These are phyloP conservation scores for Aurifilum marmelostoma DNA, from an alignment of 2,329 filamentous ascomycete genomes.

Conservation along the genomic window DNA sequence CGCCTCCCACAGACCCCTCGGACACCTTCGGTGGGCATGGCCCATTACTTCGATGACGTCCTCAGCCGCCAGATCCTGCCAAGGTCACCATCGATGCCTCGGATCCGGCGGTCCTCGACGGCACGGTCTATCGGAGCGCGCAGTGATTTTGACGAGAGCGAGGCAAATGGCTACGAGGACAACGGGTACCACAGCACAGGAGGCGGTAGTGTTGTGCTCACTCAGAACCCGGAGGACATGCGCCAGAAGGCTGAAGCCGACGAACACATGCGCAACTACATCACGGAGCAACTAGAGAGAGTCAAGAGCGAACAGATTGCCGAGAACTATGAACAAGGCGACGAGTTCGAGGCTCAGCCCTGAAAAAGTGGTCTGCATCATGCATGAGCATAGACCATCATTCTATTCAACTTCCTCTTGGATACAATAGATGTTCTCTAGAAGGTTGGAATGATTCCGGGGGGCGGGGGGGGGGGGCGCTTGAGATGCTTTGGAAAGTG, in stretches of 20 bases:
- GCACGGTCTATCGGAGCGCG: constrained; percentile 81
- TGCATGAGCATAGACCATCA: background rate
- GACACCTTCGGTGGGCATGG: constrained; percentile 79
- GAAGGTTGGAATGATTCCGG: too few species aligned
- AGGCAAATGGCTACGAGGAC: constrained; percentile 50
- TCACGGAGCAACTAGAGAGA: constrained; percentile 76
- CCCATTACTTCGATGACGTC: constrained; percentile 94
- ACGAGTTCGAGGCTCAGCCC: constrained; percentile 52
- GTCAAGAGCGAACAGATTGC: constrained; percentile 62
- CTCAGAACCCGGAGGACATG: constrained; percentile 56
- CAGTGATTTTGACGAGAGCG: constrained; percentile 70
- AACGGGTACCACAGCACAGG: constrained; percentile 42
- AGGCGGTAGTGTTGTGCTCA: constrained; percentile 50
- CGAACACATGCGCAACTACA: constrained; percentile 77
- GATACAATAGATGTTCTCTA: background rate
- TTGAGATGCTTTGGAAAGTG: too few species aligned
- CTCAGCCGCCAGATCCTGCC: constrained; percentile 61
- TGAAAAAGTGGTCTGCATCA: background rate
- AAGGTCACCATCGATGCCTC: constrained; percentile 47
- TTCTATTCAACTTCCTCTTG: background rate
- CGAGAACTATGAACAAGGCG: constrained; percentile 44
- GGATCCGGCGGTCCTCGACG: constrained; percentile 77
- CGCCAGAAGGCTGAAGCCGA: constrained; percentile 60
- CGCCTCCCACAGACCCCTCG: constrained; percentile 91
- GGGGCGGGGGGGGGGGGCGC: too few species aligned